phyloP scores from a whole-genome alignment of 192 early-diverging fungal species.

The Geranomyces michiganensis region DNA sequence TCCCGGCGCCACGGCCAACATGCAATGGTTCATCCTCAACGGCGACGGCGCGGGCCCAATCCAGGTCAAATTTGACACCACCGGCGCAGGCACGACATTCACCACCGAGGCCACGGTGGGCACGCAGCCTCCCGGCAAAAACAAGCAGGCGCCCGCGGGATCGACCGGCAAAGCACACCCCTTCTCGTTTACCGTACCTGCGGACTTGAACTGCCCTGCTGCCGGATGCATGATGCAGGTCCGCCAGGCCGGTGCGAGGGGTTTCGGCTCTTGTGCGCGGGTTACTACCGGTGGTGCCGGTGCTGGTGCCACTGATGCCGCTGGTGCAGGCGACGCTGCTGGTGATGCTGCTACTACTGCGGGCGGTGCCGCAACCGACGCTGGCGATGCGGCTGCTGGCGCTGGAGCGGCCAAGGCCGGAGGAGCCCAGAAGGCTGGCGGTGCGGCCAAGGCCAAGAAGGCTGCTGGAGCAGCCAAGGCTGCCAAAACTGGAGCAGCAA shows the following conservation, averaged over 20 bases:
- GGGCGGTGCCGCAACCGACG: background rate
- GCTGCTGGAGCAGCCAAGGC: background rate
- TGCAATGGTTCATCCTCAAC: slow-evolving; percentile 31
- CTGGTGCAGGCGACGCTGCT: slow-evolving; percentile 1
- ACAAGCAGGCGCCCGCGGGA: slow-evolving; percentile 20
- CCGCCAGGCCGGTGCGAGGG: slow-evolving; percentile 13
- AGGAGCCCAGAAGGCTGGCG: background rate
- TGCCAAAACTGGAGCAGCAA: background rate
- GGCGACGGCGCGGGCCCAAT: slow-evolving; percentile 31
- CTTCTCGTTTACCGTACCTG: slow-evolving; percentile 27
- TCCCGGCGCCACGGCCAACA: slow-evolving; percentile 15
- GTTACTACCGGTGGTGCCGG: slow-evolving; percentile 8
- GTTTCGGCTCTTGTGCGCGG: slow-evolving; percentile 20
- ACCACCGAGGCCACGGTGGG: background rate
- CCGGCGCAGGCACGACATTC: slow-evolving; percentile 21
- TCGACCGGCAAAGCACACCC: slow-evolving; percentile 12
- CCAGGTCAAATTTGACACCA: slow-evolving; percentile 25
- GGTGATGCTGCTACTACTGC: background rate
- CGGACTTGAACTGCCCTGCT: slow-evolving; percentile 23
- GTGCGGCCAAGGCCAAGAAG: background rate
- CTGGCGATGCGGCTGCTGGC: background rate
- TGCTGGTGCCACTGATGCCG: slow-evolving; percentile 8
- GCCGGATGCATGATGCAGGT: slow-evolving; percentile 29
- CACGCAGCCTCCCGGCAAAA: slow-evolving; percentile 13
- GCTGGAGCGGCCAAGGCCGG: background rate